Evolutionary conservation across 345 rosid genomes (phyloP), one percentile per base, ranked within the genome.

Genomic region (Syzygium aromaticum): DNA sequence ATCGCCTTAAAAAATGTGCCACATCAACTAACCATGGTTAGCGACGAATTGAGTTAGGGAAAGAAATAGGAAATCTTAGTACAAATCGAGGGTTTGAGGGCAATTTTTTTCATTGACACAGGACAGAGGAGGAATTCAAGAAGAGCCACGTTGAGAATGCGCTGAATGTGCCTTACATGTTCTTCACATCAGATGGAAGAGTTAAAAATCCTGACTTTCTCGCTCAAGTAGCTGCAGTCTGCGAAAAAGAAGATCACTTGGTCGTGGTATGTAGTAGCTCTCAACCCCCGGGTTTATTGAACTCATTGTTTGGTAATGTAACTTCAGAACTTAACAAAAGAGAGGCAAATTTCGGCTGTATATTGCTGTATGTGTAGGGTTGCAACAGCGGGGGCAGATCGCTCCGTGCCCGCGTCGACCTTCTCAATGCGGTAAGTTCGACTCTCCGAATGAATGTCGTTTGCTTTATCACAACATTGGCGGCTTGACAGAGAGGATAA

Each of bases 121-220:
- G 94, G 87, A 93, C 94, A 46, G 83, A 85, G 54, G 94, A 91
- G 91, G 96, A 94, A 87, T 94, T 89, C 84, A 77, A 61, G 10
- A 92, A 91, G 90, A 88, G 94, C 40, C 95, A 92, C 54, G 85
- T 90, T 53, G 92, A 91, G 30, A 90, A 89, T 77, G 95, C 94
- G 14, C 56, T 91, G 86, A 92, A 93, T 86, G 91, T 92, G 89
- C 94, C 95, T 67, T 92, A 90, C 88, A 87, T 92, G 94, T 93
- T 92, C 90, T 90, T 84, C 57, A 90, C 94, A 16, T 89, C 87
- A 77, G 93, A 91, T 90, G 94, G 95, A 56, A 90, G 73, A 89
- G 90, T 89, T 82, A 84, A 89, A 15, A 92, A 92, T 85, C 93
- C 92, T 14, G 93, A 92, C 51, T 93, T 94, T 90, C 87, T 92